Base-by-base conservation (phyloP, 2,329 filamentous ascomycete genomes). In the Alternaria brassicae region DNA sequence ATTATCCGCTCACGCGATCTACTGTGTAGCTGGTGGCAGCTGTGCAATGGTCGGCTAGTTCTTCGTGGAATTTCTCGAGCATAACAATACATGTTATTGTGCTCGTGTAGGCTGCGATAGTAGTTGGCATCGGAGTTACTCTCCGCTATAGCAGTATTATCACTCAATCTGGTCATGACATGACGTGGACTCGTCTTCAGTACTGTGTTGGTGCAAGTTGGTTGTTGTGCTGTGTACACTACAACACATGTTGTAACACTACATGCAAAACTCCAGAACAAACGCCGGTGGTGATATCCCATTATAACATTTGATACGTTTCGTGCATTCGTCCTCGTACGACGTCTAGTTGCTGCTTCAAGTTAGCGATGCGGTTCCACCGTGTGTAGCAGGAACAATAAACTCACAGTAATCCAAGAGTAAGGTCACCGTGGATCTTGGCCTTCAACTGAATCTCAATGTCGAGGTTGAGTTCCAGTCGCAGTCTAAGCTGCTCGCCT, bases 371-470 rank as follows among this genome's bases (percentile, higher is more conserved):
- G 8, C 4, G 21, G 19, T 37, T 51, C n/a, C 13, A 27, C 15
- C 15, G 32, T 21, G 0, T 4, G 4, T 8, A 23, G 3, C 4
- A 21, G 7, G 28, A 27, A 8, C 19, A 4, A 21, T 39, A 37
- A 37, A 79, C 79, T 74, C 79, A 81, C 80, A 84, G 78, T 67
- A 84, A 68, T 72, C 82, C 85, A 53, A 88, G 72, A n/a, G 86
- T 88, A 60, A 88, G 77, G 68, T 88, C 86, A 77, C 86, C 86
- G 63, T 87, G 85, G 66, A 88, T 88, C 76, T 85, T 87, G n/a
- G 86, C 86, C 79, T 88, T 88, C 45, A 88, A 76, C 70, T 88
- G 84, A 54, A 88, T 82, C 71, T 88, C 86, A 71, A 88, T 86
- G 72, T 88, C 86, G 60, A 88, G 77, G 68, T 88, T 88, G 65